Conservation (phyloP, 1,284 basidiomycete species). For the Jaminaea rosea region DNA sequence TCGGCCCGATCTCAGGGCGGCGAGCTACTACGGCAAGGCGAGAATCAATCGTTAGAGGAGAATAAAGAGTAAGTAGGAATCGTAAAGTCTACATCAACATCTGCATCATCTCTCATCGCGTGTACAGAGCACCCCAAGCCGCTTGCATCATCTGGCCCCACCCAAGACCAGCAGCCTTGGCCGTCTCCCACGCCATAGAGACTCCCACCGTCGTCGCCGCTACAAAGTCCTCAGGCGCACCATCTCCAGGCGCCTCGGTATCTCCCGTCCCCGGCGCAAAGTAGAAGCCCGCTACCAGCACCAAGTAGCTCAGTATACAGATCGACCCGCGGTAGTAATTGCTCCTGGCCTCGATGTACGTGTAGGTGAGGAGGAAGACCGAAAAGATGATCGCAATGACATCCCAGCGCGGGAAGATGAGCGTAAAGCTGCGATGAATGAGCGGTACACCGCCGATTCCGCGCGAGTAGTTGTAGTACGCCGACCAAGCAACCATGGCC, state of each 20-base stretch:
- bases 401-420: slow-evolving; percentile 99
- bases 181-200: no score
- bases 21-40: no score
- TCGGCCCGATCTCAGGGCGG: no score
- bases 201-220: no score
- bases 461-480: slow-evolving; percentile 69
- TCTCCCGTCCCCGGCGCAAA: slow-evolving; percentile 40
- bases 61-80: no score
- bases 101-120: no score
- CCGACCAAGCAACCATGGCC: slow-evolving; percentile 96
- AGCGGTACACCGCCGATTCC: slow-evolving; percentile 53
- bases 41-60: no score
- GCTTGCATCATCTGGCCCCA: no score
- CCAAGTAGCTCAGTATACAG: slow-evolving; percentile 36
- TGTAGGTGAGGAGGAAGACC: slow-evolving; percentile 88
- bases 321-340: slow-evolving; percentile 62
- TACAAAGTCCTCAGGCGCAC: no score
- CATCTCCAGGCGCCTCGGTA: slow-evolving; percentile 28
- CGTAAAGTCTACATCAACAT: no score
- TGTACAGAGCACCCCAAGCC: no score
- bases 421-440: slow-evolving; percentile 31
- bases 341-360: slow-evolving; percentile 93
- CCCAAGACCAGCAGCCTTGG: no score
- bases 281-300: slow-evolving; percentile 43
- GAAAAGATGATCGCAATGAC: slow-evolving; percentile 76